Conservation (phyloP, 768 basidiomycete species). For the Lactarius sanguifluus region DNA sequence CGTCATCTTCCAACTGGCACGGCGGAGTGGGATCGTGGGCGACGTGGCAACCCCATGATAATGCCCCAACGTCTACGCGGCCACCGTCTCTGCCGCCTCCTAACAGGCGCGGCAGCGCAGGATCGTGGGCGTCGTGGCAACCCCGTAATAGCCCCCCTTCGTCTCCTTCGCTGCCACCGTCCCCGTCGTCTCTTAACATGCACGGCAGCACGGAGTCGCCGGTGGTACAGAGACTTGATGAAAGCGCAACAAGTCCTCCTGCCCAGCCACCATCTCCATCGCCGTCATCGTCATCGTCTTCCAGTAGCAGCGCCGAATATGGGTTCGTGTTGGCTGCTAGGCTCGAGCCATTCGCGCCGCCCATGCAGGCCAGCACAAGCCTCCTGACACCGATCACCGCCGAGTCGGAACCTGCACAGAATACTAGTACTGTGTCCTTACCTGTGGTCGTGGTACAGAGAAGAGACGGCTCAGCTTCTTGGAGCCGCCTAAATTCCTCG, state of each 20-base stretch:
- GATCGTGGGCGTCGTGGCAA: too few relatives aligned
- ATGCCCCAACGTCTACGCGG: too few relatives aligned
- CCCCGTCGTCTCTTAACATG: background rate
- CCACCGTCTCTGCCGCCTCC: too few relatives aligned
- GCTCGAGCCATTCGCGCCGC: background rate
- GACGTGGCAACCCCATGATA: too few relatives aligned
- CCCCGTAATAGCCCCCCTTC: too few relatives aligned
- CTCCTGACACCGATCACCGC: background rate
- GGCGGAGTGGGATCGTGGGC: too few relatives aligned
- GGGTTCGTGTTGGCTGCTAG: background rate
- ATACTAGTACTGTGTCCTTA: background rate
- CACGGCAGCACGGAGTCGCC: background rate
- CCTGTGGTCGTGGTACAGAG: background rate
- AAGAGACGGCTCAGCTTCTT: background rate
- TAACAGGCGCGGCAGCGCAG: too few relatives aligned
- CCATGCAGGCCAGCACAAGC: conserved; percentile 1
- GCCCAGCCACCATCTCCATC: background rate
- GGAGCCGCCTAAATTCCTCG: background rate
- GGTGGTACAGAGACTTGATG: background rate
- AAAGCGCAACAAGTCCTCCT: background rate
- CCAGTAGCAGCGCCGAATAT: background rate
- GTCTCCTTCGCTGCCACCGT: background rate
- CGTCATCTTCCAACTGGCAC: too few relatives aligned
- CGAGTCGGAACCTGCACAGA: background rate
- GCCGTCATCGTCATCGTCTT: background rate